These are phyloP conservation scores for Hypoxylon intermedium DNA, from an alignment of 495 filamentous ascomycete species.

Conservation along the genomic window DNA sequence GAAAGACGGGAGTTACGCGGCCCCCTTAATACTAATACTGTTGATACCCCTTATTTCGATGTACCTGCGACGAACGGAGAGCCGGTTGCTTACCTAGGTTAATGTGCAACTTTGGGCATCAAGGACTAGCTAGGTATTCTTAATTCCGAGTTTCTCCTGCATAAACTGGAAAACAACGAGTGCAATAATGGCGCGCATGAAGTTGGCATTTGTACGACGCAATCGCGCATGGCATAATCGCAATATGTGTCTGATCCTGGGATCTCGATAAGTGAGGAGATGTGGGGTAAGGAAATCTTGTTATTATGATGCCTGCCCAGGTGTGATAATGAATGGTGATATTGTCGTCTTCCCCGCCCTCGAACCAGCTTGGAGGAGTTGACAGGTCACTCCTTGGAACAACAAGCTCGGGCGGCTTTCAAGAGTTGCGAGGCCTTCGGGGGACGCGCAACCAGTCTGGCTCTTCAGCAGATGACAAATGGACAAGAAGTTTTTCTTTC, in stretches of 20 bases:
- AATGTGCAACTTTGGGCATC: conserved; percentile 22
- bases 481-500: background rate
- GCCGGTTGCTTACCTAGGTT: conserved; percentile 3
- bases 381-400: conserved; percentile 21
- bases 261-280: conserved; percentile 10
- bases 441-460: conserved; percentile 22
- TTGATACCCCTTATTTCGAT: conserved; percentile 28
- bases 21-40: conserved; percentile 18
- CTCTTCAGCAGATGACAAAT: conserved; percentile 13
- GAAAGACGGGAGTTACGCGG: conserved; percentile 1
- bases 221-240: conserved; percentile 23
- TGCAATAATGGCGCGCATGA: conserved; percentile 13
- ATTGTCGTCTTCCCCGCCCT: conserved; percentile 22
- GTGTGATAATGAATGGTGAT: conserved; percentile 1
- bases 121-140: conserved; percentile 16
- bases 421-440: conserved; percentile 2
- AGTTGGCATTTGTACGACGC: conserved; percentile 11
- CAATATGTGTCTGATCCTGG: conserved; percentile 17
- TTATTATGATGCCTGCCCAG: background rate
- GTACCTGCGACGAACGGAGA: background rate
- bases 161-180: background rate
- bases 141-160: background rate
- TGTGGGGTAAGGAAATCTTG: conserved; percentile 16
- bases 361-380: conserved; percentile 6
- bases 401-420: conserved; percentile 6